Conservation (phyloP, 345 rosid species). For the Punica granatum region DNA sequence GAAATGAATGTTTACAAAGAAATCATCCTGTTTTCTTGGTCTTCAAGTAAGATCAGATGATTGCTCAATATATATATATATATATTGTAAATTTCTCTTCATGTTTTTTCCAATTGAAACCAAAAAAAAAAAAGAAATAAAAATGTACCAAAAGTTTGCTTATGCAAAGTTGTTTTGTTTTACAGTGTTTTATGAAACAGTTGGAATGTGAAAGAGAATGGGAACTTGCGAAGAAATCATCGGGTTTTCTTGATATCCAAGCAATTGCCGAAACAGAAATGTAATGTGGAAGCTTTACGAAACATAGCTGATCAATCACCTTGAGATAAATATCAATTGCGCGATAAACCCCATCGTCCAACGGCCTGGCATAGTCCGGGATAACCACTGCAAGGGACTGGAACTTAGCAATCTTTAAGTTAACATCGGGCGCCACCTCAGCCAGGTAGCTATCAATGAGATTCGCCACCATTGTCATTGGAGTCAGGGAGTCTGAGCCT, state of each 20-base stretch:
- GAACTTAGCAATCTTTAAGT: slow-evolving; percentile 63
- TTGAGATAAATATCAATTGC: slow-evolving; percentile 82
- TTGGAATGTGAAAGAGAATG: too few relatives aligned
- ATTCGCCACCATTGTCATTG: slow-evolving; percentile 61
- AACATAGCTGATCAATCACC: slow-evolving; percentile 25
- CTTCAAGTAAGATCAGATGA: not conserved
- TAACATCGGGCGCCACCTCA: slow-evolving; percentile 91
- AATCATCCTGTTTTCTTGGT: not conserved
- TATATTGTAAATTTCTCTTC: too few relatives aligned
- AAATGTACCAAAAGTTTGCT: not conserved
- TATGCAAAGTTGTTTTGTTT: not conserved
- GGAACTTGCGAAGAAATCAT: not conserved
- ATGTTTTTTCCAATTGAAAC: too few relatives aligned
- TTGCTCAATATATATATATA: too few relatives aligned
- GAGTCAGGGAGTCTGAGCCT: slow-evolving; percentile 43
- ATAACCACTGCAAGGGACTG: slow-evolving; percentile 57
- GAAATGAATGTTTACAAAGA: not conserved
- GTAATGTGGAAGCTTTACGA: not conserved
- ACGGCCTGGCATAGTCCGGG: slow-evolving; percentile 69
- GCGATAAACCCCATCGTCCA: slow-evolving; percentile 84
- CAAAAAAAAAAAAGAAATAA: too few relatives aligned
- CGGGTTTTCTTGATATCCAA: not conserved
- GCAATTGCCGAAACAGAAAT: not conserved
- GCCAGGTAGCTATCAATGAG: slow-evolving; percentile 75
- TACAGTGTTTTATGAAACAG: not conserved